Base-by-base conservation (phyloP, 306 rosid genomes). In the Coriaria nepalensis region DNA sequence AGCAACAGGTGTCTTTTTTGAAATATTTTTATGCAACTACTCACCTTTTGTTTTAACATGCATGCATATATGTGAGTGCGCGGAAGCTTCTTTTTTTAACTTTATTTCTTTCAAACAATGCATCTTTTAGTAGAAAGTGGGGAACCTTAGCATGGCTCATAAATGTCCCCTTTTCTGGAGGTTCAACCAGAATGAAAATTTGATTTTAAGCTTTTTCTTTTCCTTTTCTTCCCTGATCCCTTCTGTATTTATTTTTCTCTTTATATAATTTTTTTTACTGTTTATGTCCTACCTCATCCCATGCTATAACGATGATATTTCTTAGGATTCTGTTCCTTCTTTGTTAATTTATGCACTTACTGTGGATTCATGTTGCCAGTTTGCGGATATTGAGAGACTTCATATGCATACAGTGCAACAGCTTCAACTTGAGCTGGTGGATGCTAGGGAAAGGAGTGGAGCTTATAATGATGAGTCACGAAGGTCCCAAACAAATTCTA, bases 321-420 rank as follows among this genome's bases (percentile, higher is more conserved):
- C 53, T 57, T 33, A 7, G 45, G 7, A 33, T 42, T 10, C 5
- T 33, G 52, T 11, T 8, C 9, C 37, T 13, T 36, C 14, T 2
- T 45, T 60, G 15, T 52, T 64, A 35, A 35, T 48, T 43, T 47
- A 47, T 44, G 46, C 57, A 33, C 48, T 10, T 13, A 10, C 39
- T 63, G 50, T 52, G 64, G 69, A 12, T 72, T 63, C 45, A 50
- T 59, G 65, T 53, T 64, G 35, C 29, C 72, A 92, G 98, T 79
- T 67, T 68, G 81, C 93, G 39, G 98, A 92, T 70, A 73, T 85
- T 87, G 98, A 92, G 60, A 82, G 96, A 75, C 68, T 65, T 68
- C 98, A 92, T 65, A 43, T 82, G 73, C 90, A 82, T 64, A 11
- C 94, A 2, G 13, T 92, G 37, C 98, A 92, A 55, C 95, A 92